Evolutionary conservation across 164 flowering plant species (phyloP).

Genomic region (Piper longum): DNA sequence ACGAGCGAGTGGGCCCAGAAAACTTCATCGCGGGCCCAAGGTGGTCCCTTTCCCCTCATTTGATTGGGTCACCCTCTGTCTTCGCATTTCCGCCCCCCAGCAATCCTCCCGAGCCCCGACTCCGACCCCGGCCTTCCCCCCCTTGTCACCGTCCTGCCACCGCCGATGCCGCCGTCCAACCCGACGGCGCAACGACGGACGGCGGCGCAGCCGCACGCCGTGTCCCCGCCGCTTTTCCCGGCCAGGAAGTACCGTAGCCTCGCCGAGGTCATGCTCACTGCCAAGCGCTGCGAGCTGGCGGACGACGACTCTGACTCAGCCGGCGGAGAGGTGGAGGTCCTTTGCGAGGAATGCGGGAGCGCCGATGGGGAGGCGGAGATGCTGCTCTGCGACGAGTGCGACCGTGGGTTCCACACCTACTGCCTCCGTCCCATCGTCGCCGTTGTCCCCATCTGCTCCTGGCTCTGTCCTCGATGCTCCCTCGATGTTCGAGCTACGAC

Average conservation of each 20-base stretch:
- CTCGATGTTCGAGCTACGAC: conserved; percentile 16
- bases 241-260: conserved; percentile 33
- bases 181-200: conserved; percentile 14
- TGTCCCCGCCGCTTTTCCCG: conserved; percentile 4
- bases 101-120: neutral
- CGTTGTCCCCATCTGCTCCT: conserved; percentile 41
- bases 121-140: neutral
- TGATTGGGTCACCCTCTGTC: neutral
- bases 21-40: neutral
- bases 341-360: conserved; percentile 48
- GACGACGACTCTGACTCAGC: conserved; percentile 5
- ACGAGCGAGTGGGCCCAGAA: no score
- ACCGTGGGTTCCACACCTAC: conserved; percentile 37
- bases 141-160: neutral
- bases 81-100: neutral
- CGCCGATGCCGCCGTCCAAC: conserved; percentile 18
- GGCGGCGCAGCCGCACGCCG: conserved; percentile 16
- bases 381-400: conserved; percentile 54
- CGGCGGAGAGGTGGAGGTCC: conserved; percentile 13
- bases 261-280: conserved; percentile 36
- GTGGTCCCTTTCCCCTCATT: neutral
- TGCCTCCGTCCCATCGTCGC: conserved; percentile 45
- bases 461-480: conserved; percentile 51
- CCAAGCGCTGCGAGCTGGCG: conserved; percentile 17
- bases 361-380: conserved; percentile 42